Evolutionary conservation across 2,329 filamentous ascomycete genomes (phyloP).

Genomic region (Zymoseptoria brevis): DNA sequence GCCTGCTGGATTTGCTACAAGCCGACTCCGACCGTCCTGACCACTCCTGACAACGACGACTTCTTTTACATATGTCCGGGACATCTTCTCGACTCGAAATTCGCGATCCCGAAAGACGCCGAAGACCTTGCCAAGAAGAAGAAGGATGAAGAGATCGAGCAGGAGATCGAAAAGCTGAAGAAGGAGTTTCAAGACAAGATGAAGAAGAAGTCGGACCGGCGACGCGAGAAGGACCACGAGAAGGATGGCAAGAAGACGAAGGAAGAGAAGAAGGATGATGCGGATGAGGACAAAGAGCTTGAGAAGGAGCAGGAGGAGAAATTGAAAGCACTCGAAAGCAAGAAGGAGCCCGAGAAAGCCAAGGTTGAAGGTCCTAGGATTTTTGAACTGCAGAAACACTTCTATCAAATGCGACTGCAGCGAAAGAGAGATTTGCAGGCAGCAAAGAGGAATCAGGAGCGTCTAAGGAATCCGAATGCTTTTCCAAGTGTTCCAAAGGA

Average conservation of each 20-base stretch:
- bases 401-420: conserved; percentile 78
- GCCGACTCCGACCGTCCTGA: conserved; percentile 74
- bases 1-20: conserved; percentile 90
- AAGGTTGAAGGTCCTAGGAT: conserved; percentile 62
- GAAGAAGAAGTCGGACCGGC: conserved; percentile 36
- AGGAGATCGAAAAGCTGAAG: conserved; percentile 43
- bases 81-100: conserved; percentile 76
- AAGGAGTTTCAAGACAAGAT: conserved; percentile 44
- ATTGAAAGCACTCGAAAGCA: conserved; percentile 35
- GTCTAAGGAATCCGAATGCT: conserved; percentile 65
- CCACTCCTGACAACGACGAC: conserved; percentile 85
- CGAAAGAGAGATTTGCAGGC: conserved; percentile 70
- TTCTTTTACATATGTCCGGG: conserved; percentile 75
- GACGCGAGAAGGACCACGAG: conserved; percentile 33
- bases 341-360: conserved; percentile 56
- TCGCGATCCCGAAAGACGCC: conserved; percentile 64
- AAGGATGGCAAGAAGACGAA: conserved; percentile 61
- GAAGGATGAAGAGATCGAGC: conserved; percentile 42
- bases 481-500: conserved; percentile 74
- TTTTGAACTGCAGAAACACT: conserved; percentile 80
- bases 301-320: conserved; percentile 38
- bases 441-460: conserved; percentile 72
- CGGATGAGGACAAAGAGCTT: conserved; percentile 36
- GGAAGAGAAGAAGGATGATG: conserved; percentile 72
- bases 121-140: conserved; percentile 52